Evolutionary conservation across 2,329 filamentous ascomycete genomes (phyloP).

Genomic region (Mycosphaerella arachidis): DNA sequence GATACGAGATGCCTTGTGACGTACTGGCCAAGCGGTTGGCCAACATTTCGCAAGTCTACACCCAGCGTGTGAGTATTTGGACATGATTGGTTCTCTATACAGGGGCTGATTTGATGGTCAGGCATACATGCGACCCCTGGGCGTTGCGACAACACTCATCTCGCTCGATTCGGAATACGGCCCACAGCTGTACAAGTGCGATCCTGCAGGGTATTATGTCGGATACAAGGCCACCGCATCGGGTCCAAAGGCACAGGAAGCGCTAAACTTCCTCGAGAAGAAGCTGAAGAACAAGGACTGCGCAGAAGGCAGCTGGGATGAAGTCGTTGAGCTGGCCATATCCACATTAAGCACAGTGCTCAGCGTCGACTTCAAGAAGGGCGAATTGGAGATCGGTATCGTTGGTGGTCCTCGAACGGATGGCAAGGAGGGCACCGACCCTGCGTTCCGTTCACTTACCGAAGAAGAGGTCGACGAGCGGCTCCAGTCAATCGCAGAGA

Average conservation of each 20-base stretch:
- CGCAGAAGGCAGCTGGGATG: conserved; percentile 89
- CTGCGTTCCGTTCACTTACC: conserved; percentile 79
- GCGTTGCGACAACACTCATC: conserved; percentile 91
- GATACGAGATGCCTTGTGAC: conserved; percentile 99
- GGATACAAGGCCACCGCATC: conserved; percentile 98
- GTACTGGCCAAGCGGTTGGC: conserved; percentile 92
- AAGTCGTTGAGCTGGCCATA: conserved; percentile 95
- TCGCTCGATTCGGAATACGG: conserved; percentile 88
- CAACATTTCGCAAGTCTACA: conserved; percentile 99
- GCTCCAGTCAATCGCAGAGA: conserved; percentile 96
- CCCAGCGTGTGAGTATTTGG: conserved; percentile 68
- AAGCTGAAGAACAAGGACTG: conserved; percentile 99
- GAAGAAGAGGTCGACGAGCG: conserved; percentile 98
- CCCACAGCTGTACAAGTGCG: conserved; percentile 96
- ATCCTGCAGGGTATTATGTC: conserved; percentile 95
- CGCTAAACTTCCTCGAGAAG: conserved; percentile 97
- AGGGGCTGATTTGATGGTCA: conserved; percentile 38
- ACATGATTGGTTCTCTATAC: conserved; percentile 6
- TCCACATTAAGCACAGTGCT: conserved; percentile 91
- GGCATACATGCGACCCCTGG: conserved; percentile 97
- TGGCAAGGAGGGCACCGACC: conserved; percentile 75
- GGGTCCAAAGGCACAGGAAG: conserved; percentile 97
- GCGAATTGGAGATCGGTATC: conserved; percentile 95
- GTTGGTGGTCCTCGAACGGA: conserved; percentile 82
- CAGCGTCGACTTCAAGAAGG: conserved; percentile 99